phyloP scores from a whole-genome alignment of 2,329 filamentous ascomycete species.

The Alternaria sp. region DNA sequence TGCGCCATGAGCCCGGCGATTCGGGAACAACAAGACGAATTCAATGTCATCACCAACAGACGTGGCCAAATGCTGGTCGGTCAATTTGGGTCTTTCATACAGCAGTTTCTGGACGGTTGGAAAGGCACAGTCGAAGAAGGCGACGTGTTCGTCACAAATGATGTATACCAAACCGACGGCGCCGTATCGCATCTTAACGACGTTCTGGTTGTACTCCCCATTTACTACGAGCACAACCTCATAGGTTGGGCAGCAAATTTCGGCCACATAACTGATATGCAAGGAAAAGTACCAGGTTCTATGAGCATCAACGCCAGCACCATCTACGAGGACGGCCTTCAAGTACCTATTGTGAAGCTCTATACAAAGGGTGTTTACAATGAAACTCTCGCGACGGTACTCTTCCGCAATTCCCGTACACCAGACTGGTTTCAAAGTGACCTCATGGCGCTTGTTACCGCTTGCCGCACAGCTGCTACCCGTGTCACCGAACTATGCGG shows the following conservation, averaged over 20 bases:
- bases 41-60: slow-evolving; percentile 60
- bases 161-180: slow-evolving; percentile 57
- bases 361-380: slow-evolving; percentile 55
- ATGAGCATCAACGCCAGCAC: slow-evolving; percentile 59
- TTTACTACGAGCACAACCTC: slow-evolving; percentile 53
- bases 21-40: slow-evolving; percentile 60
- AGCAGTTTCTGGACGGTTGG: slow-evolving; percentile 56
- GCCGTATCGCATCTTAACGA: slow-evolving; percentile 60
- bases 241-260: slow-evolving; percentile 61
- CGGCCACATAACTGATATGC: slow-evolving; percentile 55
- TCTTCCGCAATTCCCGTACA: slow-evolving; percentile 58
- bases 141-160: slow-evolving; percentile 60
- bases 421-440: slow-evolving; percentile 59
- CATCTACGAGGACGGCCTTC: slow-evolving; percentile 59
- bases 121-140: slow-evolving; percentile 57
- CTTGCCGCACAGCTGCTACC: slow-evolving; percentile 54
- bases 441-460: slow-evolving; percentile 55
- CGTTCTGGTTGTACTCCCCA: slow-evolving; percentile 58
- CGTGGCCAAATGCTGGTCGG: slow-evolving; percentile 60
- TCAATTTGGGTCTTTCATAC: slow-evolving; percentile 60
- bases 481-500: slow-evolving; percentile 56
- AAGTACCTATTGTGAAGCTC: slow-evolving; percentile 58
- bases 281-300: slow-evolving; percentile 58
- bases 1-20: slow-evolving; percentile 60
- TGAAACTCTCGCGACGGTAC: slow-evolving; percentile 52